Evolutionary conservation across 2,329 filamentous ascomycete species (phyloP).

Genomic region (Hypomyces perniciosus): DNA sequence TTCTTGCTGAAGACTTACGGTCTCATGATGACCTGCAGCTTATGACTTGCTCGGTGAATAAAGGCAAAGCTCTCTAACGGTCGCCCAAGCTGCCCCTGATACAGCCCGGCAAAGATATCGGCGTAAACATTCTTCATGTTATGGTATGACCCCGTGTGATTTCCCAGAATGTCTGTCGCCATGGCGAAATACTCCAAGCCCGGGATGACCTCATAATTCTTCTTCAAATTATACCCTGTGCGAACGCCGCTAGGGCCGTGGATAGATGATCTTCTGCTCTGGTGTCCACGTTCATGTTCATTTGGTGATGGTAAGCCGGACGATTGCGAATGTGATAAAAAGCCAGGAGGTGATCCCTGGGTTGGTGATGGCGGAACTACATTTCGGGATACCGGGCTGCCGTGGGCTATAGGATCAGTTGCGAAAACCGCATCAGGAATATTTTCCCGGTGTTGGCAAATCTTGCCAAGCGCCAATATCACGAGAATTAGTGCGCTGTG

Average conservation of each 20-base stretch:
- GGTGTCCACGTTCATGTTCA: conserved; percentile 39
- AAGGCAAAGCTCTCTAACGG: conserved; percentile 75
- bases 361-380: conserved; percentile 45
- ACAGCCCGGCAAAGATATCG: conserved; percentile 79
- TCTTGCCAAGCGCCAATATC: conserved; percentile 81
- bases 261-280: conserved; percentile 46
- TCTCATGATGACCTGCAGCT: conserved; percentile 66
- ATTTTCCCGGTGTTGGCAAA: conserved; percentile 54
- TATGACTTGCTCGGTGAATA: conserved; percentile 50
- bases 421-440: conserved; percentile 51
- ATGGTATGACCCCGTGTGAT: conserved; percentile 69
- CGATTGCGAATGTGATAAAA: conserved; percentile 38
- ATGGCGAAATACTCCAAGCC: conserved; percentile 85
- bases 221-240: conserved; percentile 28
- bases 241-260: conserved; percentile 32
- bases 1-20: conserved; percentile 45
- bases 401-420: conserved; percentile 25
- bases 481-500: conserved; percentile 76
- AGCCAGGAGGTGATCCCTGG: conserved; percentile 48
- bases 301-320: conserved; percentile 47
- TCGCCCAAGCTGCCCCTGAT: conserved; percentile 80
- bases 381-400: conserved; percentile 38
- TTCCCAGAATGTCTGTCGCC: conserved; percentile 82
- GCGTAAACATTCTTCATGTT: conserved; percentile 80
- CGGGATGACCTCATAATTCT: conserved; percentile 78